Evolutionary conservation across 2,329 filamentous ascomycete species (phyloP).

Genomic region (Sarocladium strictum): DNA sequence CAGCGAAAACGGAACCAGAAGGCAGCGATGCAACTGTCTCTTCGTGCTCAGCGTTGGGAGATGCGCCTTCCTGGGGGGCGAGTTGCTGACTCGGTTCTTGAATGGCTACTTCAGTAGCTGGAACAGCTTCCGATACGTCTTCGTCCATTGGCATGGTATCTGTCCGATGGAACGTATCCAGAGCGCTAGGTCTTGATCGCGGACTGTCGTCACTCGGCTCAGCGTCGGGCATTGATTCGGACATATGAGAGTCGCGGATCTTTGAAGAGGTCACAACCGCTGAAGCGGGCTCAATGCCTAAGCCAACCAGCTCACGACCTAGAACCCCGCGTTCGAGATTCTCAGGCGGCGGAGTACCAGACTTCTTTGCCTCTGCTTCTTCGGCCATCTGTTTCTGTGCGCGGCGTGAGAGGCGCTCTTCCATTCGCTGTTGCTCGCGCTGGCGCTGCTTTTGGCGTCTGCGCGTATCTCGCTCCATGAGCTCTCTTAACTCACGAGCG

Average conservation of each 20-base stretch:
- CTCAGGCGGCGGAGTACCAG: conserved; percentile 44
- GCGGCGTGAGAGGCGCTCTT: conserved; percentile 57
- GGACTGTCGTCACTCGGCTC: conserved; percentile 14
- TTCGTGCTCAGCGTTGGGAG: conserved; percentile 12
- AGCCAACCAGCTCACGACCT: conserved; percentile 49
- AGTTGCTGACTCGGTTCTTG: background rate
- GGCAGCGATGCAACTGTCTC: conserved; percentile 18
- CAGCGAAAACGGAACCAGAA: conserved; percentile 17
- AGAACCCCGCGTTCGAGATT: conserved; percentile 57
- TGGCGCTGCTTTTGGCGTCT: conserved; percentile 69
- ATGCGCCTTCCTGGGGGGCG: too few relatives aligned
- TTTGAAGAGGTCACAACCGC: conserved; percentile 49
- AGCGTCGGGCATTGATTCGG: conserved; percentile 19
- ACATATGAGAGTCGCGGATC: conserved; percentile 27
- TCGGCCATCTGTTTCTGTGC: conserved; percentile 61
- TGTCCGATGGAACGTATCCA: conserved; percentile 24
- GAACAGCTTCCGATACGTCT: background rate
- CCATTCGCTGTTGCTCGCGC: conserved; percentile 60
- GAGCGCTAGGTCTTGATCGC: background rate
- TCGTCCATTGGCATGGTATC: conserved; percentile 17
- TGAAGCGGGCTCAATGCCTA: conserved; percentile 52
- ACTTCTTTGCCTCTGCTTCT: conserved; percentile 46
- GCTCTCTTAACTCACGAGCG: conserved; percentile 74
- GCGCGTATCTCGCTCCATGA: conserved; percentile 85
- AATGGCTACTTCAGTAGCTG: background rate